Evolutionary conservation across 257 asterid species (phyloP).

Genomic region (Solanum pimpinellifolium): DNA sequence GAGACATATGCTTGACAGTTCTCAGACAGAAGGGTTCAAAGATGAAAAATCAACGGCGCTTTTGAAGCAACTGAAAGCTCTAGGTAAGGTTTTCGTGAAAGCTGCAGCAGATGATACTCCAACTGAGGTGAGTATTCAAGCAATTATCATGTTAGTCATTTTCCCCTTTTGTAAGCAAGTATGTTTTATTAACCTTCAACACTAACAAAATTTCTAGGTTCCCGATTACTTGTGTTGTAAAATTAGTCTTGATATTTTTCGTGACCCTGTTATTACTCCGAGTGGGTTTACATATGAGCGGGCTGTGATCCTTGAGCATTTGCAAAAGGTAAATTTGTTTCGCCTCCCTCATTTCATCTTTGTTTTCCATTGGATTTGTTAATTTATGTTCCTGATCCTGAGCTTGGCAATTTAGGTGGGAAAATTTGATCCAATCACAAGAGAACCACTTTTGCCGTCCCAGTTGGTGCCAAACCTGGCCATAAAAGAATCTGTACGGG

Average conservation of each 20-base stretch:
- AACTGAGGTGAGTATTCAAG: slow-evolving; percentile 37
- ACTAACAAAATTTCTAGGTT: slow-evolving; percentile 38
- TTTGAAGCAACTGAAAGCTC: slow-evolving; percentile 41
- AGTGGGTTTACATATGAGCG: slow-evolving; percentile 95
- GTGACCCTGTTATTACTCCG: slow-evolving; percentile 94
- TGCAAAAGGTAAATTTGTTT: slow-evolving; percentile 42
- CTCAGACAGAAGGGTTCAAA: slow-evolving; percentile 31
- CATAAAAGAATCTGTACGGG: slow-evolving; percentile 78
- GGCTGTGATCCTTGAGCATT: slow-evolving; percentile 70
- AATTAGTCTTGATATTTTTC: slow-evolving; percentile 66
- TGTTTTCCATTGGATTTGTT: not conserved
- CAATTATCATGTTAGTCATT: not conserved
- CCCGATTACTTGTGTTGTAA: slow-evolving; percentile 89
- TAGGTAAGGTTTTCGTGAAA: slow-evolving; percentile 39
- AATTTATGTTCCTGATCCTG: not conserved
- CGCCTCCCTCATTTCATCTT: not conserved
- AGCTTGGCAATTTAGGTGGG: slow-evolving; percentile 52
- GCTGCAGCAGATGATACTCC: slow-evolving; percentile 75
- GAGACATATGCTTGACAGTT: slow-evolving; percentile 28
- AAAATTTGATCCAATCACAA: slow-evolving; percentile 74
- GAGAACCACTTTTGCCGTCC: slow-evolving; percentile 47
- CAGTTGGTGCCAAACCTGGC: slow-evolving; percentile 86
- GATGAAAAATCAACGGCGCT: slow-evolving; percentile 22
- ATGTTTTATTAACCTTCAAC: slow-evolving; percentile 1
- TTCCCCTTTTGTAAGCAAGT: not conserved